These are phyloP conservation scores for Trichosporon coremiiforme DNA, from an alignment of 1,284 basidiomycete genomes.

Conservation along the genomic window DNA sequence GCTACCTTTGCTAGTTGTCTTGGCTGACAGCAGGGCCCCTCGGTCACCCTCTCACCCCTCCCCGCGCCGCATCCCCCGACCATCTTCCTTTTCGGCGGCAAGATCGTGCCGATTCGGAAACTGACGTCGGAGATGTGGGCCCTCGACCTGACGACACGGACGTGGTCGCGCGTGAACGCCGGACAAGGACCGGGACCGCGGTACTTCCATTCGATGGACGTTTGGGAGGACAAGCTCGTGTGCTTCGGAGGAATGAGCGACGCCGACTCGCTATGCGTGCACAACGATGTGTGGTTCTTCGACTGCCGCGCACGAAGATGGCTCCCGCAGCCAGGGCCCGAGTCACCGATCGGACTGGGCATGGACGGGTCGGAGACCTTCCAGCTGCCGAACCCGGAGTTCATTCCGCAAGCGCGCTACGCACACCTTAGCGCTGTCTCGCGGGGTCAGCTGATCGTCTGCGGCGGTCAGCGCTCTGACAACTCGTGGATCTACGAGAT, in stretches of 20 bases:
- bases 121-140: slow-evolving; percentile 86
- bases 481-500: slow-evolving; percentile 80
- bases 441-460: slow-evolving; percentile 79
- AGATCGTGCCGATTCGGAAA: slow-evolving; percentile 77
- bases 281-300: slow-evolving; percentile 83
- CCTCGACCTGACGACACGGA: slow-evolving; percentile 75
- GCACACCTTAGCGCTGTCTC: slow-evolving; percentile 86
- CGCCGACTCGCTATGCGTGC: slow-evolving; percentile 67
- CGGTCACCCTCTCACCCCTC: slow-evolving; percentile 50
- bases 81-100: slow-evolving; percentile 68
- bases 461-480: slow-evolving; percentile 80
- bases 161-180: slow-evolving; percentile 72
- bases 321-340: slow-evolving; percentile 59
- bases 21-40: slow-evolving; percentile 41
- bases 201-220: slow-evolving; percentile 89
- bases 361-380: slow-evolving; percentile 19
- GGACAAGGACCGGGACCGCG: slow-evolving; percentile 65
- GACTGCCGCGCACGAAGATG: slow-evolving; percentile 71
- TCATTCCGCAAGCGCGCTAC: slow-evolving; percentile 77
- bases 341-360: slow-evolving; percentile 33
- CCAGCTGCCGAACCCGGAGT: slow-evolving; percentile 38
- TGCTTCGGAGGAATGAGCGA: slow-evolving; percentile 85
- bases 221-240: slow-evolving; percentile 83
- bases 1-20: slow-evolving; percentile 49
- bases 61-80: slow-evolving; percentile 42